Evolutionary conservation across 202 grass and related monocot genomes (phyloP), one percentile per base, ranked within the genome.

Genomic region (Saccharum hybrid): DNA sequence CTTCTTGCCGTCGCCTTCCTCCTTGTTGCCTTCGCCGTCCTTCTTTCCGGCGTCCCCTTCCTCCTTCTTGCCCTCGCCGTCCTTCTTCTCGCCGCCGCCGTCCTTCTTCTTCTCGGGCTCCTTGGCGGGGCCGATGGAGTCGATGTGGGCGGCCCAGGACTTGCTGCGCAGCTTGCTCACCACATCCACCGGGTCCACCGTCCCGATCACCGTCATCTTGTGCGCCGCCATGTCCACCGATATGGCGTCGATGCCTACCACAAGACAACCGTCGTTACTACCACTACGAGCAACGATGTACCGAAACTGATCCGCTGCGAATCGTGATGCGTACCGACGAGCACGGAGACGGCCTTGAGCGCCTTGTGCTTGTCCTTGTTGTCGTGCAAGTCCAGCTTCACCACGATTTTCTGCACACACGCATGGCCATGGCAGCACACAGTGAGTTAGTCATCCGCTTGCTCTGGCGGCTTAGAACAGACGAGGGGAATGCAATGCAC

Each of bases 281-380:
- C 14, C 51, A 54, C 16, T 19, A 54, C n/a, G n/a, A n/a, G n/a
- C n/a, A n/a, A n/a, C n/a, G n/a, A n/a, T n/a, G n/a, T n/a, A n/a
- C n/a, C n/a, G n/a, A n/a, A n/a, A n/a, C n/a, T n/a, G n/a, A n/a
- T 28, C 28, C 12, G 15, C 4, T 9, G 6, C 9, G 54, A 5
- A n/a, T 4, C 11, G 22, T 52, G 51, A 7, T 4, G 6, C 42
- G n/a, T 86, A 92, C 96, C 96, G 59, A 79, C 84, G 77, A 96
- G 72, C 41, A 43, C 81, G 72, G 93, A 90, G 76, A 96, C 90
- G 65, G 93, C 86, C 90, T 99, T 99, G 75, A 96, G 87, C 66
- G 93, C 93, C 83, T 95, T 98, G 76, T 90, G 90, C 83, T 90
- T 98, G 77, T 93, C 89, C 85, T 96, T 98, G 85, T 92, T 89